Base-by-base conservation (phyloP, 179 eudicot species). In the Beta lomatogona region DNA sequence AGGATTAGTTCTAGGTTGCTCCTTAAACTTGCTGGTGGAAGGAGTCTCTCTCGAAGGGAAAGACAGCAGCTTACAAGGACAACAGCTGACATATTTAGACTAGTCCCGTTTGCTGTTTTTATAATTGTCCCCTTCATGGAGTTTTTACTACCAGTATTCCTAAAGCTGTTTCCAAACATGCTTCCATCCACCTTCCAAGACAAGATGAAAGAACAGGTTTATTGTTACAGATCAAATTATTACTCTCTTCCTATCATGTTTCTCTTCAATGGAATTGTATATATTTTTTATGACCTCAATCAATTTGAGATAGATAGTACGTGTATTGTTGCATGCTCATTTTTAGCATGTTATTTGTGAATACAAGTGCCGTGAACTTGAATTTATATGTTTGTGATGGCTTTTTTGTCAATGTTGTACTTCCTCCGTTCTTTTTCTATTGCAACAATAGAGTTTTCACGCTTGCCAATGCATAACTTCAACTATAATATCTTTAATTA, bases 151-250 rank as follows among this genome's bases (percentile, higher is more conserved):
- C 98, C 98, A 60, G 97, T 94, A 53, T 90, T 92, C 88, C 89
- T 94, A 76, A 91, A 91, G 82, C 73, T 93, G 81, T 94, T 93
- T 75, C 98, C 98, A 63, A 93, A 94, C 89, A 93, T 94, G 98
- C 85, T 94, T 58, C 98, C 98, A 14, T 94, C 98, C 48, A 93
- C 97, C 70, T 94, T 93, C 84, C 97, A 94, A 83, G 97, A 94
- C 89, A 94, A 93, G 91, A 92, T 92, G 97, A 94, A 93, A 86
- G 98, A 94, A 82, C 94, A 94, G 98, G 98, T 93, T 79, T 55
- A 45, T 63, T 52, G 63, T 65, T 64, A 36, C 61, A n/a, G 25
- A 21, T 53, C 52, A 41, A 19, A 21, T 79, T 16, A 15, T 68
- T 71, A 50, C 14, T 55, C 13, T 53, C 19, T 58, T 77, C 58